Base-by-base conservation (phyloP, 805 yeast species). In the Candida ficus region DNA sequence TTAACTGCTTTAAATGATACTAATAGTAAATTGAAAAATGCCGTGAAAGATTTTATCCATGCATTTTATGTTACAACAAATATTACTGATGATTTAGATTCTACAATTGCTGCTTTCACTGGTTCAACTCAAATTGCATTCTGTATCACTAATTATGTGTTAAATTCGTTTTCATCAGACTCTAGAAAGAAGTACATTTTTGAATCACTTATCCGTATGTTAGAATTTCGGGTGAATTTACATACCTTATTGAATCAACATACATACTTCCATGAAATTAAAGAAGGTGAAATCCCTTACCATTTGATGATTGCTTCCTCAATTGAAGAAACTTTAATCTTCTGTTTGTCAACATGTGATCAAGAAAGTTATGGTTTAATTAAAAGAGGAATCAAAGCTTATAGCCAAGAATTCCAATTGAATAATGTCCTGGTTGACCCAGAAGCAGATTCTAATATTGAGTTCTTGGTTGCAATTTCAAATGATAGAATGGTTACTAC, bases 401-500 rank as follows among this genome's bases (percentile, higher is more conserved):
- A 54, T 35, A 43, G 43, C 7, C 35, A 38, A 17, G 63, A 57
- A 20, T 50, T 62, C 10, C 44, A 52, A 4, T n/a, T 29, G 10
- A 33, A 44, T 13, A 37, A 42, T 22, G 26, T 10, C 5, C 29
- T 35, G n/a, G 35, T 13, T 8, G 23, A 7, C 9, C 13, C 29
- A 37, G 54, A 26, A 11, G 17, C 13, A 11, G 22, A 35, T 6
- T 27, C 35, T 17, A 71, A 74, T 42, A 37, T 56, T 5, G 64
- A 58, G 0, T 64, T 77, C 19, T 69, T 70, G 31, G 47, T 49
- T 9, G 64, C 68, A 4, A 63, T 85, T 34, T 60, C 74, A 3
- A 60, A 73, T 7, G 89, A 81, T 45, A 73, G 68, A 18, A 62
- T 64, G 18, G 73, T 80, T 2, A 74, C 82, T 30, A 78, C 85